A percentile compares a stretch with the other conserved stretches of the same genome.
These are phyloP conservation scores for Epichloe typhina DNA, from an alignment of 2,329 filamentous ascomycete genomes.

Conservation along the genomic window DNA sequence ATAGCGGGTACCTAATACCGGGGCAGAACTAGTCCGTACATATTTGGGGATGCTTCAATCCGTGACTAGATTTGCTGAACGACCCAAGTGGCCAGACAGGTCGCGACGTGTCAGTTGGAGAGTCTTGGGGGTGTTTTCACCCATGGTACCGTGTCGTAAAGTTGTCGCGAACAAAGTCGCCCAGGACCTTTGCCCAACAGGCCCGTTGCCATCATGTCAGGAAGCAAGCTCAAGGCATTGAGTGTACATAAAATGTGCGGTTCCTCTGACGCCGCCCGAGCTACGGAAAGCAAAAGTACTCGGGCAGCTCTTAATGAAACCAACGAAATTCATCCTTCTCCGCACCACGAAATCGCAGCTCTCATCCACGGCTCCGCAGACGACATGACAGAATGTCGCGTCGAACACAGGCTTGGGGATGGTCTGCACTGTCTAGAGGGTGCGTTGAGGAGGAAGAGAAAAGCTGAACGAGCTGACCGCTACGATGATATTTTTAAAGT, in stretches of 20 bases:
- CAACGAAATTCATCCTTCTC: constrained; percentile 32
- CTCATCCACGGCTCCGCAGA: constrained; percentile 47
- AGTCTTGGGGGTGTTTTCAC: no score
- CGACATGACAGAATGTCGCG: constrained; percentile 54
- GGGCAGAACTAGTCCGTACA: no score
- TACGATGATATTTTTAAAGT: neutral
- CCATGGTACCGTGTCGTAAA: no score
- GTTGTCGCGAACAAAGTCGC: no score
- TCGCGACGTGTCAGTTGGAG: no score
- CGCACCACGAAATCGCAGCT: constrained; percentile 45
- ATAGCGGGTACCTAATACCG: no score
- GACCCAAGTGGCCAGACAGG: no score
- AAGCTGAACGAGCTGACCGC: constrained; percentile 20
- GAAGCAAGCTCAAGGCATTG: neutral
- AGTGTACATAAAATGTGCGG: constrained; percentile 18
- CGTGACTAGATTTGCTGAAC: no score
- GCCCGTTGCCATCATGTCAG: neutral
- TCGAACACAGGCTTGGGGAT: constrained; percentile 44
- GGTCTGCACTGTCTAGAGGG: constrained; percentile 80
- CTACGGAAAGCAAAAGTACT: constrained; percentile 25
- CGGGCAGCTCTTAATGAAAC: constrained; percentile 47
- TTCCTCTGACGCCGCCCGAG: constrained; percentile 30
- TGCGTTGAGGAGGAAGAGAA: constrained; percentile 46
- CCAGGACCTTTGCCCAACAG: neutral
- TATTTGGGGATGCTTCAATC: no score